Evolutionary conservation across 1,284 basidiomycete species (phyloP).

Genomic region (Volvariella surrecta): DNA sequence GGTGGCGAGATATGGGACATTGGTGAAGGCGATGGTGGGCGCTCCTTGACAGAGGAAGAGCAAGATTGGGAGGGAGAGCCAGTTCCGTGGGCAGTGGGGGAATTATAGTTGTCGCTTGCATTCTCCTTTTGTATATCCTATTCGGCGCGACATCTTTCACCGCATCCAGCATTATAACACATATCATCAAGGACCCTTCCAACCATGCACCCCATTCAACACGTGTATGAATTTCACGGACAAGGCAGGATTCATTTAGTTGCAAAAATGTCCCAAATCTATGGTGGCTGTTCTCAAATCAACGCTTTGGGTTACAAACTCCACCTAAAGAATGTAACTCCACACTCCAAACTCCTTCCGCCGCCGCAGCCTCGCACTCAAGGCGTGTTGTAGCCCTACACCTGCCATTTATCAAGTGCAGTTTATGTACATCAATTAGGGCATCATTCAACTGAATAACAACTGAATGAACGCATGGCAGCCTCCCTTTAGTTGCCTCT

Average conservation of each 20-base stretch:
- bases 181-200: background rate
- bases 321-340: background rate
- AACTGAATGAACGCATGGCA: slow-evolving; percentile 12
- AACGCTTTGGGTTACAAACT: background rate
- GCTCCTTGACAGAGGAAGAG: slow-evolving; percentile 36
- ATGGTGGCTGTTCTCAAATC: background rate
- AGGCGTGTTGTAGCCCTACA: slow-evolving; percentile 17
- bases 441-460: slow-evolving; percentile 17
- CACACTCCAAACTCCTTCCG: background rate
- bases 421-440: slow-evolving; percentile 21
- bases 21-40: slow-evolving; percentile 45
- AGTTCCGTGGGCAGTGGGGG: slow-evolving; percentile 69
- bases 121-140: too few species aligned
- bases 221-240: background rate
- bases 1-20: slow-evolving; percentile 72
- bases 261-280: background rate
- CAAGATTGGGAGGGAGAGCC: slow-evolving; percentile 80
- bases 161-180: too few species aligned
- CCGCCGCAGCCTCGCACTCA: slow-evolving; percentile 19
- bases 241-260: background rate
- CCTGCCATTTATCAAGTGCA: slow-evolving; percentile 11
- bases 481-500: slow-evolving; percentile 10
- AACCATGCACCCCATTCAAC: background rate
- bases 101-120: slow-evolving; percentile 33
- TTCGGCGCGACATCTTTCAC: too few species aligned